Conservation (phyloP, 2,329 filamentous ascomycete species). For the Pestalotiopsis sp. region DNA sequence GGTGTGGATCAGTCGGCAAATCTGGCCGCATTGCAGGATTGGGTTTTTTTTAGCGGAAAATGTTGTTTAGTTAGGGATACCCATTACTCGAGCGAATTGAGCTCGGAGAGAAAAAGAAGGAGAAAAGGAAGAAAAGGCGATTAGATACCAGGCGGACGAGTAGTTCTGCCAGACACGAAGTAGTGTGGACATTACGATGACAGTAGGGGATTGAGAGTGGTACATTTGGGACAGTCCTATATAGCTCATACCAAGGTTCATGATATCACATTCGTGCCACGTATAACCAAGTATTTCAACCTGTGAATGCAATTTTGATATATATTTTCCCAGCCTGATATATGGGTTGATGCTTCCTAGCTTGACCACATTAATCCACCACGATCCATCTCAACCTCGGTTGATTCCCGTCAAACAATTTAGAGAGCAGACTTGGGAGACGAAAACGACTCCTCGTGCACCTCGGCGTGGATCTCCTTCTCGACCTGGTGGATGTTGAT, state of each 20-base stretch:
- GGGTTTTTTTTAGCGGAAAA: background rate
- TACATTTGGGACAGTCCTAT: too few species aligned
- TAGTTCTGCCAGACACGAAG: too few species aligned
- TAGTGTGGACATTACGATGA: too few species aligned
- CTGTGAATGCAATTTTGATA: background rate
- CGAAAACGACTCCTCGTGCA: conserved; percentile 37
- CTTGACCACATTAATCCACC: background rate
- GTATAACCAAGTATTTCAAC: background rate
- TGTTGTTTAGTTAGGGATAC: background rate
- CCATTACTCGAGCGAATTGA: background rate
- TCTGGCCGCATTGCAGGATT: background rate
- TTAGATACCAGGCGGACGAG: background rate
- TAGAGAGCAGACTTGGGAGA: conserved; percentile 16
- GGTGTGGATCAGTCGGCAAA: background rate
- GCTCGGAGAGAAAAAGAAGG: background rate
- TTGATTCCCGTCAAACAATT: background rate
- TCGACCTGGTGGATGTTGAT: conserved; percentile 58
- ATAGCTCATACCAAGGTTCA: background rate
- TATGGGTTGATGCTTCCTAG: background rate
- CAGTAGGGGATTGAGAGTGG: too few species aligned
- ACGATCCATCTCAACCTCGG: background rate
- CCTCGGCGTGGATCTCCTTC: conserved; percentile 49
- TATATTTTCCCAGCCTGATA: background rate
- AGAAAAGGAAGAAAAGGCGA: too few species aligned
- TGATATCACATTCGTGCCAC: background rate